Evolutionary conservation across 139 green algal genomes (phyloP), one percentile per base, ranked within the genome.

Genomic region (Micromonas commoda): DNA sequence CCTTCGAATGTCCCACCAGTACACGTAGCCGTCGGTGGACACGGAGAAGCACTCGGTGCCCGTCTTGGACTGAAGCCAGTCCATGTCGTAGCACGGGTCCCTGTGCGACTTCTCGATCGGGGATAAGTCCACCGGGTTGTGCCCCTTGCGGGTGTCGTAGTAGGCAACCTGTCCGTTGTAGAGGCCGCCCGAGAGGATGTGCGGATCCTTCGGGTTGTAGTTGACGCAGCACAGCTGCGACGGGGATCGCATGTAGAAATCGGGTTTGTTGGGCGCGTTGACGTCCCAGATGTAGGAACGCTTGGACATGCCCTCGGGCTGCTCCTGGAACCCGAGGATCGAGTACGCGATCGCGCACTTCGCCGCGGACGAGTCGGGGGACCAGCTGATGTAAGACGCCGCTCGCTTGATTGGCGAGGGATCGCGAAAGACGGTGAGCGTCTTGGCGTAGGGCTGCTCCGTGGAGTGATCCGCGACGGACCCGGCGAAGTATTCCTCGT

Each of bases 1-100:
- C 80, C 88, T 88, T 23, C 93, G 84, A 60, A 92, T 91, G 86
- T 83, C 82, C 86, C 76, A 91, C 78, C 79, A 97, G 39, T 90
- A 80, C 31, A 95, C 88, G 21, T 78, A 80, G 68, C 92, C 92
- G 79, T 97, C 92, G 16, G 85, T 93, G 45, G 80, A 88, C 0
- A 90, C 83, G 3, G 85, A 88, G 90, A 96, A 91, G 57, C 85
- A 84, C 87, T 97, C 93, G 33, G 88, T 94, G 57, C 91, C 92
- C 24, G 93, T 97, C 87, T 97, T 97, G 80, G 82, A 91, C 83
- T 96, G 91, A 73, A 96, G 87, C 93, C 93, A 97, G 0, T 86
- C 87, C 32, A 97, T 85, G 78, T 95, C 91, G 71, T 92, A 93
- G 13, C 97, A 71, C 24, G 90, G 90, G 73, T 96, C 91, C 57